Evolutionary conservation across 257 asterid species (phyloP).

Genomic region (Verbascum thapsus): DNA sequence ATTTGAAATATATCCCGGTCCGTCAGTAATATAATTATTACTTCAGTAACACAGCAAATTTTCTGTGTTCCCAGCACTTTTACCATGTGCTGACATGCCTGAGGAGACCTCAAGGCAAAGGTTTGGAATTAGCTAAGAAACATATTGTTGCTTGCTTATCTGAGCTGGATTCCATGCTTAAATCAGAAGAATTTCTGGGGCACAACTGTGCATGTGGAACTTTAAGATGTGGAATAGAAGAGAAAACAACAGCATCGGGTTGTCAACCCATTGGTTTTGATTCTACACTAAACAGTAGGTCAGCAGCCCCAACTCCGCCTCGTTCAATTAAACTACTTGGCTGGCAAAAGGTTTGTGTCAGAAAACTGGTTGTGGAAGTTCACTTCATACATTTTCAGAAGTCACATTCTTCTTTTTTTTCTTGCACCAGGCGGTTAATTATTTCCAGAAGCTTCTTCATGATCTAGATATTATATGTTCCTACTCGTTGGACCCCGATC

Average conservation of each 20-base stretch:
- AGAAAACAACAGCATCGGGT: slow-evolving; percentile 89
- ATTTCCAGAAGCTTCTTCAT: slow-evolving; percentile 95
- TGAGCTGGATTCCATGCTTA: slow-evolving; percentile 86
- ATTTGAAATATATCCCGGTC: neutral
- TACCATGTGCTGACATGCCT: slow-evolving; percentile 73
- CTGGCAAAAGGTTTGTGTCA: slow-evolving; percentile 77
- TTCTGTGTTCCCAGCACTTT: slow-evolving; percentile 70
- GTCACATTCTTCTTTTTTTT: slow-evolving; percentile 22
- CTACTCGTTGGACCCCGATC: slow-evolving; percentile 66
- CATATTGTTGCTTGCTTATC: slow-evolving; percentile 71
- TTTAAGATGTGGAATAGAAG: slow-evolving; percentile 43
- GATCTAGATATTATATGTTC: slow-evolving; percentile 83
- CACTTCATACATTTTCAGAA: slow-evolving; percentile 13
- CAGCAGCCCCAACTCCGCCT: slow-evolving; percentile 98
- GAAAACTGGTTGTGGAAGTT: slow-evolving; percentile 25
- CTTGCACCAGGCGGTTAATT: slow-evolving; percentile 73
- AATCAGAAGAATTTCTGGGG: slow-evolving; percentile 65
- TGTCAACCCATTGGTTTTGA: slow-evolving; percentile 92
- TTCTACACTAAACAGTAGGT: slow-evolving; percentile 88
- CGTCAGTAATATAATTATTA: slow-evolving; percentile 11
- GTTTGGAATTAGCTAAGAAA: slow-evolving; percentile 93
- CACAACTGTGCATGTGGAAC: slow-evolving; percentile 42
- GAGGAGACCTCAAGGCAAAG: slow-evolving; percentile 98
- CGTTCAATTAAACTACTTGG: slow-evolving; percentile 79
- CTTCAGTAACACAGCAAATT: slow-evolving; percentile 30